phyloP scores from a whole-genome alignment of 116 monocot species.

The Phalaenopsis hybrid region DNA sequence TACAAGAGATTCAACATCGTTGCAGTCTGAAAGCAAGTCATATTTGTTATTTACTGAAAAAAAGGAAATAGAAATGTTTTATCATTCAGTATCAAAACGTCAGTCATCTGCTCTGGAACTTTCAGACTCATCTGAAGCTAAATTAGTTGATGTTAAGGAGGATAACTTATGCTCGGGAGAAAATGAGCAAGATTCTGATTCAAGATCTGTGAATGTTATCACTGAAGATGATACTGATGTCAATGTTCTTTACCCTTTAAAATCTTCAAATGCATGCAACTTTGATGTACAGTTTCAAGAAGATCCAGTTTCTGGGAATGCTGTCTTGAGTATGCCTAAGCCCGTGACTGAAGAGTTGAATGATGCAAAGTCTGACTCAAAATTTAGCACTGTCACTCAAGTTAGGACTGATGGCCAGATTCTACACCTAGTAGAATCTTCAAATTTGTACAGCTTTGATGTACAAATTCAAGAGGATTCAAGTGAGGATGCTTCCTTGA shows the following conservation, averaged over 20 bases:
- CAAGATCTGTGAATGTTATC: slow-evolving; percentile 7
- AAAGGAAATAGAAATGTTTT: slow-evolving; percentile 12
- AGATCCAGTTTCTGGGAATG: neutral
- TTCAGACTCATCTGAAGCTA: slow-evolving; percentile 10
- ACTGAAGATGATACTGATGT: neutral
- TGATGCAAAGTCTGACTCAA: slow-evolving; percentile 14
- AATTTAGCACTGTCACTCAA: neutral
- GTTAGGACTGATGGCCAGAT: neutral
- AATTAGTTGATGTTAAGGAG: neutral
- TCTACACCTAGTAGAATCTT: neutral
- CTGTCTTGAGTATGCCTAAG: neutral
- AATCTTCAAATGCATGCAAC: neutral
- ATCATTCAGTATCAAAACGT: neutral
- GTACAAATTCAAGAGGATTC: neutral
- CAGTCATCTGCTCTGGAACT: slow-evolving; percentile 7
- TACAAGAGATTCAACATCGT: neutral
- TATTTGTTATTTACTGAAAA: neutral
- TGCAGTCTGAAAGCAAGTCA: slow-evolving; percentile 2
- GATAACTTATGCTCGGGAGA: slow-evolving; percentile 10
- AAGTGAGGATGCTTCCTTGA: neutral
- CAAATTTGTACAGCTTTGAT: neutral
- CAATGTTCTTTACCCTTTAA: neutral
- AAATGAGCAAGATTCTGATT: slow-evolving; percentile 18
- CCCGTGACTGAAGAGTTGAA: slow-evolving; percentile 6
- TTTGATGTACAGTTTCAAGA: slow-evolving; percentile 5